phyloP scores from a whole-genome alignment of 2,329 filamentous ascomycete genomes.

The Pseudocercospora vitis region DNA sequence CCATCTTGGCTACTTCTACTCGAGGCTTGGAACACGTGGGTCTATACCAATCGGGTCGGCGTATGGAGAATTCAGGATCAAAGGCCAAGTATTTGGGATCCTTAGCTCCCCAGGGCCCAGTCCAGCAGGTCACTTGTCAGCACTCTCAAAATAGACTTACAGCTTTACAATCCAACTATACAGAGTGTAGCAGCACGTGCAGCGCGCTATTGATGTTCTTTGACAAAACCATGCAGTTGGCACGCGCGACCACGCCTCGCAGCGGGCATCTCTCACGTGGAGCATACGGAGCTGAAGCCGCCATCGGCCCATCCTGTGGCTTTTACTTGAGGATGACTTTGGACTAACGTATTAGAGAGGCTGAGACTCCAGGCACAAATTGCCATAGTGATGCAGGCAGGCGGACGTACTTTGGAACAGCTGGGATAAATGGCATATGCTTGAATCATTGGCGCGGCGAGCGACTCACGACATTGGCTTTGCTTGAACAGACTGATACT shows the following conservation, averaged over 20 bases:
- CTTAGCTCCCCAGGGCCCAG: neutral
- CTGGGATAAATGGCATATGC: too few relatives aligned
- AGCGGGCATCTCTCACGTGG: neutral
- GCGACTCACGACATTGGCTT: too few relatives aligned
- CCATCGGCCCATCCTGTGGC: too few relatives aligned
- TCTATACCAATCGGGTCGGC: conserved; percentile 4
- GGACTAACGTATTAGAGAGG: neutral
- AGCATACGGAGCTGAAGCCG: too few relatives aligned
- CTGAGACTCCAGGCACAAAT: too few relatives aligned
- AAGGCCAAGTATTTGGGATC: neutral
- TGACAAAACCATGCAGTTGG: neutral
- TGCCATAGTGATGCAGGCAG: too few relatives aligned
- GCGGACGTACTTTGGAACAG: too few relatives aligned
- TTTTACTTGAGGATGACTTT: too few relatives aligned
- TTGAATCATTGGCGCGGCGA: too few relatives aligned
- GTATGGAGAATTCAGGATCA: neutral
- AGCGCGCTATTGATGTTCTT: neutral
- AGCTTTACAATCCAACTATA: neutral
- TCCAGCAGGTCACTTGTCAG: neutral
- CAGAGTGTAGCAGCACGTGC: neutral
- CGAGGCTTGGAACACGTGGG: neutral
- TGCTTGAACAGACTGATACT: too few relatives aligned
- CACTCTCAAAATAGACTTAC: neutral
- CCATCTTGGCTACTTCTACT: neutral
- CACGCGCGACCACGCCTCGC: neutral